Base-by-base conservation (phyloP, 257 asterid species). In the Gardenia jasminoides region DNA sequence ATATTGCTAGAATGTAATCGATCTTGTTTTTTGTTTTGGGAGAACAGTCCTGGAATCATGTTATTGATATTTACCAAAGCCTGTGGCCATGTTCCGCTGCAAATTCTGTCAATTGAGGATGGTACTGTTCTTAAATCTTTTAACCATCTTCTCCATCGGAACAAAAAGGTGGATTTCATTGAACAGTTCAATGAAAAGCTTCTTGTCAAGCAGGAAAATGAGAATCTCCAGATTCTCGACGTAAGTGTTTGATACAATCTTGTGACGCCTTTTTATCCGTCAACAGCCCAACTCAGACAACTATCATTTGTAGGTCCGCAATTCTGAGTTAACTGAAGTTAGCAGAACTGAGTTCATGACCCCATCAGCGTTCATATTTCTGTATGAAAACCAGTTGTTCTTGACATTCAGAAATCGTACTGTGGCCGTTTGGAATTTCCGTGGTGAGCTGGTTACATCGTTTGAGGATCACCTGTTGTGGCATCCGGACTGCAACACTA, bases 401-500 rank as follows among this genome's bases (percentile, higher is more conserved):
- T 83, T 96, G 89, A 96, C 99, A 22, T 96, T 96, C 84, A 88
- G 98, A 90, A 91, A 93, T 79, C 89, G 98, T 74, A 91, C 98
- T 0, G 99, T 96, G 44, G 97, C 99, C 71, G 99, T 96, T 76
- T 96, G 99, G 99, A 96, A 96, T 92, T 96, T 96, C 88, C 86
- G 99, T 22, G 99, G 99, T 78, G 98, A 96, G 90, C 94, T 96
- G 24, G 99, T 96, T 75, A 93, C 99, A 31, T 93, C 98, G 2
- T 96, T 96, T 74, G 98, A 96, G 88, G 99, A 93, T 79, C 99
- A 96, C 84, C 97, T 96, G 68, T 86, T 96, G 70, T 93, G 98
- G 97, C 99, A 96, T 86, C 97, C 99, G 39, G 98, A 96, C 86
- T 96, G 99, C 90, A 93, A 96, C 79, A 96, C 99, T 20, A 96